These are phyloP conservation scores for Candida adriatica DNA, from an alignment of 805 yeast species.

Conservation along the genomic window DNA sequence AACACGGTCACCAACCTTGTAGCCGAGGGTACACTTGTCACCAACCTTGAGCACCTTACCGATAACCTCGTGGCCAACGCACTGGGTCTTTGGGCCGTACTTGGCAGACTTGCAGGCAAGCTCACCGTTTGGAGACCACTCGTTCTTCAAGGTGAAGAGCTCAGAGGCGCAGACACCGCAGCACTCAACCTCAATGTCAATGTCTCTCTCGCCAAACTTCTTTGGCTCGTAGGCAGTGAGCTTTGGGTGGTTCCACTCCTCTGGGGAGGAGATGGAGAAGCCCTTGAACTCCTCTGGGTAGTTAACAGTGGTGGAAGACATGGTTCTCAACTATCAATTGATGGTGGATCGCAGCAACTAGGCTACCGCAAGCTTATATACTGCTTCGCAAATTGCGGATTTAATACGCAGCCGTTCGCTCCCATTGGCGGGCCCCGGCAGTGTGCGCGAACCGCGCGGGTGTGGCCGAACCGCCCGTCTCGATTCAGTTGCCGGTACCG, in stretches of 20 bases:
- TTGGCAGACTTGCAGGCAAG: conserved; percentile 18
- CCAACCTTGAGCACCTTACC: conserved; percentile 59
- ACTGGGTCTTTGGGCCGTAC: conserved; percentile 32
- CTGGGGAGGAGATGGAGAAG: conserved; percentile 42
- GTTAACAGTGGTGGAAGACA: conserved; percentile 1
- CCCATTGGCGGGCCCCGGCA: too few relatives aligned
- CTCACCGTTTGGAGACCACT: conserved; percentile 37
- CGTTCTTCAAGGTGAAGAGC: conserved; percentile 42
- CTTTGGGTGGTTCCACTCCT: conserved; percentile 52
- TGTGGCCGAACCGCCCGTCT: too few relatives aligned
- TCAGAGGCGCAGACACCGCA: conserved; percentile 71
- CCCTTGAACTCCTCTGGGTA: conserved; percentile 50
- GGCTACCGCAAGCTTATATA: too few relatives aligned
- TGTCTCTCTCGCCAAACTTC: conserved; percentile 35
- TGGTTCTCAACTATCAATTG: too few relatives aligned
- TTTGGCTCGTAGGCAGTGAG: conserved; percentile 44
- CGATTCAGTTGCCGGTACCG: too few relatives aligned
- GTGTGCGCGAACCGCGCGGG: too few relatives aligned
- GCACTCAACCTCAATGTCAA: conserved; percentile 51
- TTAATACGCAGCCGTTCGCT: too few relatives aligned
- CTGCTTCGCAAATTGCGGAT: too few relatives aligned
- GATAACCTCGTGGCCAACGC: conserved; percentile 66
- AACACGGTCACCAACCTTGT: conserved; percentile 66
- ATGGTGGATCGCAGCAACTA: too few relatives aligned
- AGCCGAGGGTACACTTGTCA: conserved; percentile 36